Percentiles rank a stretch among this genome's conserved stretches.
These are phyloP conservation scores for Penicillium pancosmium DNA, from an alignment of 495 filamentous ascomycete species.

Conservation along the genomic window DNA sequence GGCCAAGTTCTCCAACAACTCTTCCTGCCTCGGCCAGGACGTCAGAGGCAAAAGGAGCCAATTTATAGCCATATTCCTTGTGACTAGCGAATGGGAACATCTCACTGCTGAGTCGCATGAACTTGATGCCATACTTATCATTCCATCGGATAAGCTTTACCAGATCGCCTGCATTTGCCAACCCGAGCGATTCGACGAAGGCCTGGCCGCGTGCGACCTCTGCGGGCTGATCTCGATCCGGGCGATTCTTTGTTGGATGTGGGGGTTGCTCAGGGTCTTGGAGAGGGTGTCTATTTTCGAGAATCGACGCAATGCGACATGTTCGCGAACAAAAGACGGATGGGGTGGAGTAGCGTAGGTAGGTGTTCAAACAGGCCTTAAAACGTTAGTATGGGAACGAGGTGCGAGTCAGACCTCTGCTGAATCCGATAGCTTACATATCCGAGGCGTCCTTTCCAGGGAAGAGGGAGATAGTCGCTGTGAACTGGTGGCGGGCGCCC, in stretches of 20 bases:
- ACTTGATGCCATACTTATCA: conserved; percentile 88
- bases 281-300: conserved; percentile 85
- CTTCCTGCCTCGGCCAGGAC: conserved; percentile 75
- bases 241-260: conserved; percentile 80
- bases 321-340: conserved; percentile 91
- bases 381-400: conserved; percentile 19
- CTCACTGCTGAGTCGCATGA: conserved; percentile 88
- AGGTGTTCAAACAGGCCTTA: conserved; percentile 89
- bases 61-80: conserved; percentile 80
- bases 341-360: conserved; percentile 82
- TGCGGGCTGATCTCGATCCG: conserved; percentile 69
- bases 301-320: conserved; percentile 86
- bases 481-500: conserved; percentile 77
- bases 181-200: conserved; percentile 76
- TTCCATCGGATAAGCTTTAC: conserved; percentile 91
- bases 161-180: conserved; percentile 83
- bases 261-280: conserved; percentile 72
- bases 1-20: conserved; percentile 78
- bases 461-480: conserved; percentile 82
- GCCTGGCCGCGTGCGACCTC: conserved; percentile 62
- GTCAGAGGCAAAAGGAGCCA: conserved; percentile 83
- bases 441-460: conserved; percentile 90
- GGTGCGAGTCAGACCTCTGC: neutral
- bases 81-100: conserved; percentile 98
- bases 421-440: conserved; percentile 62